Evolutionary conservation across 345 rosid genomes (phyloP), one percentile per base, ranked within the genome.

Genomic region (Lagerstroemia speciosa): DNA sequence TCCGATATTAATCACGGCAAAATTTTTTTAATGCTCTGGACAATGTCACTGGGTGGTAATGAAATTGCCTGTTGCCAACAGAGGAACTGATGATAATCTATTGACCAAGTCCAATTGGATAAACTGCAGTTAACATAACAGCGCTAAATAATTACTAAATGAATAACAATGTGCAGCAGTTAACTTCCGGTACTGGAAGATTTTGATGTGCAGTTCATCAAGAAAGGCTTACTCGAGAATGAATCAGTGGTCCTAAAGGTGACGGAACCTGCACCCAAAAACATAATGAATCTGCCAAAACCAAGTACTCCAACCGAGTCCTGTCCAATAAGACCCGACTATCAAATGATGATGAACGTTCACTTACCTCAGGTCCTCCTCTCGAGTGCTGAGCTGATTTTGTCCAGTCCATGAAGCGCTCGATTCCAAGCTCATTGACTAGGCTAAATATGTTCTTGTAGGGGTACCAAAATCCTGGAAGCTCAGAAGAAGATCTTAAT

Each of bases 381-480:
- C 41, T 75, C 6, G 81, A 79, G 68, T 81, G 83, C 65, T 58
- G 79, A 17, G 87, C 83, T 45, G 85, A 85, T 66, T 67, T 81
- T 67, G 53, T 81, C 79, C 82, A 81, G 68, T 71, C 43, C 2
- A 82, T 82, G 76, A 80, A 84, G 62, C 85, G 86, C 70, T 80
- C 75, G 69, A 82, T 65, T 20, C 83, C 88, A 53, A 80, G 73
- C 77, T 80, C 86, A 73, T 85, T 78, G 45, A 79, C 81, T 27
- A 86, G 82, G 62, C 77, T 66, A 69, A 77, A 85, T 75, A 86
- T 82, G 61, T 82, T 82, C 67, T 68, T 77, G 74, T 78, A 83
- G 19, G 92, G 87, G 76, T 78, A 71, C 87, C 87, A 80, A 76
- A 85, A 89, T 29, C 91, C 91, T 86, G 68, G 14, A 32, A 22